Evolutionary conservation across 2,329 filamentous ascomycete species (phyloP).

Genomic region (Cercospora sp.): DNA sequence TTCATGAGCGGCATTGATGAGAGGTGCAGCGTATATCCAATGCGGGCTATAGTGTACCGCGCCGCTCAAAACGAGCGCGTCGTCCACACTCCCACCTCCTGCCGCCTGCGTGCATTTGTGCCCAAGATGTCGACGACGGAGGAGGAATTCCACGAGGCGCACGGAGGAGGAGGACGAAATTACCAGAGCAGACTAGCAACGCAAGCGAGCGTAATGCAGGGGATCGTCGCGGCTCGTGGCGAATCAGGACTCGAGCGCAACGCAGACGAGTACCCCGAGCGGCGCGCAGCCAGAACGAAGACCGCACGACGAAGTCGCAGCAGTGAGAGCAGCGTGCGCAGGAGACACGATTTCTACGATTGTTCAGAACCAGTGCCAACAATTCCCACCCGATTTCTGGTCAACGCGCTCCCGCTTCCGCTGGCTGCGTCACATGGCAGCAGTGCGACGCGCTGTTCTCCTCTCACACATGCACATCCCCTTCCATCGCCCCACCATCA

Average conservation of each 20-base stretch:
- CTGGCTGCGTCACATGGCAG: no score
- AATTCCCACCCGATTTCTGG: background rate
- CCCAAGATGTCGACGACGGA: background rate
- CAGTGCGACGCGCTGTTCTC: background rate
- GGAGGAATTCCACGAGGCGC: background rate
- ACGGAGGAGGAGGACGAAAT: background rate
- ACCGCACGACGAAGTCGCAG: conserved; percentile 5
- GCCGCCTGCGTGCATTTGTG: background rate
- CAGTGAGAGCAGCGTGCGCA: background rate
- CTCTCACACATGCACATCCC: background rate
- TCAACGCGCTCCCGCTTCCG: background rate
- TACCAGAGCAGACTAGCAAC: background rate
- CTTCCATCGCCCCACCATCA: background rate
- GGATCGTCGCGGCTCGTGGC: background rate
- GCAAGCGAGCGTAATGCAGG: background rate
- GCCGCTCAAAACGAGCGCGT: background rate
- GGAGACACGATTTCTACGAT: background rate
- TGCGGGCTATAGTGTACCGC: background rate
- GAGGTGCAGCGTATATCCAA: background rate
- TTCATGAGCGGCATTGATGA: background rate
- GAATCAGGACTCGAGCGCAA: background rate
- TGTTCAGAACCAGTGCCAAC: background rate
- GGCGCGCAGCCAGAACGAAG: conserved; percentile 5
- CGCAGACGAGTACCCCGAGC: background rate
- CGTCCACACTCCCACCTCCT: background rate